These are phyloP conservation scores for Zelopaecilomyces penicillatus DNA, from an alignment of 2,329 filamentous ascomycete species.

Conservation along the genomic window DNA sequence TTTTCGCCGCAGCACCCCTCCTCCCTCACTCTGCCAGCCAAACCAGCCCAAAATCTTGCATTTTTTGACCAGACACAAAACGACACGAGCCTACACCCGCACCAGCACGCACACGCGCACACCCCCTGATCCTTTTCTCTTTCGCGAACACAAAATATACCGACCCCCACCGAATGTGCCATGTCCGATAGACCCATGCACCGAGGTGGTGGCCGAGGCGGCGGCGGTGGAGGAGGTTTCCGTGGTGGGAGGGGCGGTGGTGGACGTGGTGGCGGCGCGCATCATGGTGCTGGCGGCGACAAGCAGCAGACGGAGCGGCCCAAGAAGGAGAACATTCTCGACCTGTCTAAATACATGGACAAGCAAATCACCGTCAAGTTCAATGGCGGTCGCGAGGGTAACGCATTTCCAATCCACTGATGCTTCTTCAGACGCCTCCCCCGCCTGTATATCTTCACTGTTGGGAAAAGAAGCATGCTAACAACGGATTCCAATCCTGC, in stretches of 20 bases:
- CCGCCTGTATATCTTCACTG: neutral
- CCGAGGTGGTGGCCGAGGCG: slow-evolving; percentile 36
- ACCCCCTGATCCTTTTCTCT: neutral
- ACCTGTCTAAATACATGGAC: slow-evolving; percentile 93
- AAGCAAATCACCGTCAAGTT: slow-evolving; percentile 95
- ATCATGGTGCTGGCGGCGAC: slow-evolving; percentile 29
- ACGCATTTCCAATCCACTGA: slow-evolving; percentile 13
- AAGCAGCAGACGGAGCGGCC: slow-evolving; percentile 58
- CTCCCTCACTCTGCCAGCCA: neutral
- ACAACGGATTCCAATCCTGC: slow-evolving; percentile 6
- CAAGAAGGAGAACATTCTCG: slow-evolving; percentile 98
- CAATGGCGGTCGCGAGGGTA: slow-evolving; percentile 86
- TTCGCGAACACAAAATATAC: neutral
- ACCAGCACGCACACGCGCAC: neutral
- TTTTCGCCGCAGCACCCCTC: neutral
- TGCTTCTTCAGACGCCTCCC: neutral
- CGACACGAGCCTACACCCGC: neutral
- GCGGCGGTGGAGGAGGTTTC: slow-evolving; percentile 36
- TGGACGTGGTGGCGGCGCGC: slow-evolving; percentile 28
- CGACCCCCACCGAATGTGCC: slow-evolving; percentile 14
- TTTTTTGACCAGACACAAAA: no score
- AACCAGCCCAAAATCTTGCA: no score
- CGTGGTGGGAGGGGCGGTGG: slow-evolving; percentile 38
- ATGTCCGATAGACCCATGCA: slow-evolving; percentile 46
- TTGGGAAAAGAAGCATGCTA: neutral